Evolutionary conservation across 305 asterid genomes (phyloP), one percentile per base, ranked within the genome.

Genomic region (Fraxinus paxiana): DNA sequence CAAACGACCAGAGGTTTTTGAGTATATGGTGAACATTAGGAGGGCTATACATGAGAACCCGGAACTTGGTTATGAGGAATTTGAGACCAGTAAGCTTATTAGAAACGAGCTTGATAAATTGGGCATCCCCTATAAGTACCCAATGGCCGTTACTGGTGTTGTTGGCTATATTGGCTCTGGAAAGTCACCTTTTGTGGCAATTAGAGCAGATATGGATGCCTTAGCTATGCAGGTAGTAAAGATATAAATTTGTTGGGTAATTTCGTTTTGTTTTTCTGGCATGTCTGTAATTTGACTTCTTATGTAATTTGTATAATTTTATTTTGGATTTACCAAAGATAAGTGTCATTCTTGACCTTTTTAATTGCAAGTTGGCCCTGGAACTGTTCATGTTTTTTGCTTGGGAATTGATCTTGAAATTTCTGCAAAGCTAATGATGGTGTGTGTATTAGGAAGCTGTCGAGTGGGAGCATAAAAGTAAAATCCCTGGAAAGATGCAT

Each of bases 121-220:
- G 90, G 93, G 91, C 6, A 88, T 92, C 17, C 51, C 69, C 12
- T 92, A 87, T 18, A 81, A 82, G 59, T 82, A 85, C 79, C 93
- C 95, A 2, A 80, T 90, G 37, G 93, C 92, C 67, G 86, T 81
- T 75, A 92, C 97, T 67, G 97, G 97, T 18, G 82, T 89, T 6
- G 88, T 89, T 67, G 95, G 89, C 26, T 84, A 65, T 61, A 83
- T 91, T 82, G 97, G 97, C 20, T 85, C 88, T 22, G 93, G 97
- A 43, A 85, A 88, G 8, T 87, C 91, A 24, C 94, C 97, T 8
- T 90, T 90, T 85, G 91, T 92, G 12, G 97, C 92, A 41, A 48
- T 92, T 24, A 87, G 94, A 87, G 97, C 93, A 24, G 94, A 92
- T 83, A 90, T 92, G 93, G 97, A 90, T 77, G 94, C 97, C 76